Conservation (phyloP, 31 red algal genomes). For the Endocladia muricata region DNA sequence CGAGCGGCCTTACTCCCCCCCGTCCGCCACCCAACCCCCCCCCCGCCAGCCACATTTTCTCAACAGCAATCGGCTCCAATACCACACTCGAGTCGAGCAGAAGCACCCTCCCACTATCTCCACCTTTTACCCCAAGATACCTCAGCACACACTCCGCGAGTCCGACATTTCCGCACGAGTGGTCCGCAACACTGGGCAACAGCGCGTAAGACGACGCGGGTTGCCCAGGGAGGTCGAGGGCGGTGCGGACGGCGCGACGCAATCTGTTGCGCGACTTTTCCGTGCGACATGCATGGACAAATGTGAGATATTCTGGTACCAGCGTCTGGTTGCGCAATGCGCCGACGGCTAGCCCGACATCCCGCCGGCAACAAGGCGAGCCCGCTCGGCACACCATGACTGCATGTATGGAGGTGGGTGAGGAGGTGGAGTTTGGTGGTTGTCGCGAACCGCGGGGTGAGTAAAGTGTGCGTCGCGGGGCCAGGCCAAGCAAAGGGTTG, state of each 20-base stretch:
- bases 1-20: not conserved
- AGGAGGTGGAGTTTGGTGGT: not conserved
- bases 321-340: conserved; percentile 25
- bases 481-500: not conserved
- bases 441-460: not conserved
- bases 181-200: not conserved
- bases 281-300: conserved; percentile 23
- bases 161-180: too few relatives aligned
- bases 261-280: not conserved
- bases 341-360: not conserved
- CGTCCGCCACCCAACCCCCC: not conserved
- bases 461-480: not conserved
- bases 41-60: not conserved
- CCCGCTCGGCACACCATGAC: conserved; percentile 23
- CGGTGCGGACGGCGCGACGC: conserved; percentile 10
- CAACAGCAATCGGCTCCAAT: conserved; percentile 5
- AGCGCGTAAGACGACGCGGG: not conserved
- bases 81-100: not conserved
- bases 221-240: too few relatives aligned
- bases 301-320: conserved; percentile 15
- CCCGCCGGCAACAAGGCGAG: conserved; percentile 6
- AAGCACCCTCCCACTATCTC: not conserved
- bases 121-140: not conserved
- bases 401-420: conserved; percentile 7
- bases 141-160: not conserved